These are phyloP conservation scores for Haematococcus lacustris DNA, from an alignment of 139 green algal genomes.

Conservation along the genomic window DNA sequence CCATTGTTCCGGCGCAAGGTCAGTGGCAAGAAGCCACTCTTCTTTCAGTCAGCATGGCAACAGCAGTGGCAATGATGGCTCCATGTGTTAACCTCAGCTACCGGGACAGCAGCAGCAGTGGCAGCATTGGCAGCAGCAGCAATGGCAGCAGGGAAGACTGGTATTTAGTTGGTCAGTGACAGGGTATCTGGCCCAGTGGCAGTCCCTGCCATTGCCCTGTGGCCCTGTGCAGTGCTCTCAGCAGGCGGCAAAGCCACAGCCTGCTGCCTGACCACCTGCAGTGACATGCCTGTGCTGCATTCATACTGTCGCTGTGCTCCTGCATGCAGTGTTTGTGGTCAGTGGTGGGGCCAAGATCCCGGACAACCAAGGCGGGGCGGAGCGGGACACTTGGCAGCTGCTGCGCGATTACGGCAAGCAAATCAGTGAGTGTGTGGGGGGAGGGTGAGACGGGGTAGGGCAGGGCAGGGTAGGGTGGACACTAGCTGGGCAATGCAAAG, in stretches of 20 bases:
- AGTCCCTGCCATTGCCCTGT: not conserved
- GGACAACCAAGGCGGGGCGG: not conserved
- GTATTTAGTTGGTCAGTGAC: not conserved
- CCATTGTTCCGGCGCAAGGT: conserved; percentile 12
- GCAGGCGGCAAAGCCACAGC: not conserved
- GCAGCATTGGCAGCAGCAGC: not conserved
- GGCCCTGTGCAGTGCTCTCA: not conserved
- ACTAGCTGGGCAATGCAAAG: too few relatives aligned
- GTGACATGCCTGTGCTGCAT: not conserved
- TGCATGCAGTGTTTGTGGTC: conserved; percentile 8
- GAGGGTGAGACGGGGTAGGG: not conserved
- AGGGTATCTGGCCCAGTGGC: not conserved
- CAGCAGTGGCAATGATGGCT: not conserved
- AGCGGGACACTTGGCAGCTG: not conserved
- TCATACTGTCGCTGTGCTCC: not conserved
- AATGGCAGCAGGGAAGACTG: not conserved
- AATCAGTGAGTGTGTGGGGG: not conserved
- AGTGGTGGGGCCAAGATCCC: not conserved
- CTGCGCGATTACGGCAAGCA: conserved; percentile 5
- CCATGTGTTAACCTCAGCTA: not conserved
- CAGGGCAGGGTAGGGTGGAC: not conserved
- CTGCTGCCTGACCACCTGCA: not conserved
- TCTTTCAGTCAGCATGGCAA: not conserved
- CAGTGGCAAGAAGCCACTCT: not conserved
- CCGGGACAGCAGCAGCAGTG: not conserved